A percentile compares a stretch with the other conserved stretches of the same genome.
These are phyloP conservation scores for Coriaria nepalensis DNA, from an alignment of 306 rosid species.

Conservation along the genomic window DNA sequence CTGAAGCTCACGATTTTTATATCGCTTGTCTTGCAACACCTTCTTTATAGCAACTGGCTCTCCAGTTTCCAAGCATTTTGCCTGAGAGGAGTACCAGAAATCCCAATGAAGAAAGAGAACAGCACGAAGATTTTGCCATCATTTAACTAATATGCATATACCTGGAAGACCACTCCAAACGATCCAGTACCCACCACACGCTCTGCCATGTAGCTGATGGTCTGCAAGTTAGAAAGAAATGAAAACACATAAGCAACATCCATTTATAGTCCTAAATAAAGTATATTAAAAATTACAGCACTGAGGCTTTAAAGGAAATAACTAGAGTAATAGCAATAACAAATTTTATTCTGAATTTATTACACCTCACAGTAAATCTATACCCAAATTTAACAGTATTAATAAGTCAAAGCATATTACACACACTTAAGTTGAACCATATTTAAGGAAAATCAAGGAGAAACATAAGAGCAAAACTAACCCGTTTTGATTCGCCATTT, in stretches of 20 bases:
- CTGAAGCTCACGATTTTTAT: slow-evolving; percentile 87
- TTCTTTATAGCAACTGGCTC: slow-evolving; percentile 86
- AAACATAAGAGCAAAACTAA: slow-evolving; percentile 18
- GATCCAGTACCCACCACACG: slow-evolving; percentile 96
- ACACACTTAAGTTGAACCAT: not conserved
- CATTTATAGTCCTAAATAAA: slow-evolving; percentile 3
- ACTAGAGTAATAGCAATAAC: not conserved
- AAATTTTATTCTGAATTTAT: too few relatives aligned
- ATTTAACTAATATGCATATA: slow-evolving; percentile 20
- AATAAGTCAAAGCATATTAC: not conserved
- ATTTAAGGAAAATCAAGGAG: not conserved
- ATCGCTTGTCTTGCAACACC: slow-evolving; percentile 80
- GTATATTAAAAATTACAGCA: slow-evolving; percentile 1
- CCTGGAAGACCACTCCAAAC: slow-evolving; percentile 92
- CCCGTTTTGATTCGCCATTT: slow-evolving; percentile 92
- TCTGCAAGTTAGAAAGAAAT: slow-evolving; percentile 37
- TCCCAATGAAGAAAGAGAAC: slow-evolving; percentile 6
- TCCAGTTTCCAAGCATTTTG: slow-evolving; percentile 86
- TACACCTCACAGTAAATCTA: too few relatives aligned
- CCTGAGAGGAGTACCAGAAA: slow-evolving; percentile 36
- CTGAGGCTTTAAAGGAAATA: not conserved
- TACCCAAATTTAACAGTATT: too few relatives aligned
- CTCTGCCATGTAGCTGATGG: slow-evolving; percentile 96
- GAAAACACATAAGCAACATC: slow-evolving; percentile 8
- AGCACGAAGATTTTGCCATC: not conserved